Conservation (phyloP, 495 filamentous ascomycete genomes). For the Xylaria grammica region DNA sequence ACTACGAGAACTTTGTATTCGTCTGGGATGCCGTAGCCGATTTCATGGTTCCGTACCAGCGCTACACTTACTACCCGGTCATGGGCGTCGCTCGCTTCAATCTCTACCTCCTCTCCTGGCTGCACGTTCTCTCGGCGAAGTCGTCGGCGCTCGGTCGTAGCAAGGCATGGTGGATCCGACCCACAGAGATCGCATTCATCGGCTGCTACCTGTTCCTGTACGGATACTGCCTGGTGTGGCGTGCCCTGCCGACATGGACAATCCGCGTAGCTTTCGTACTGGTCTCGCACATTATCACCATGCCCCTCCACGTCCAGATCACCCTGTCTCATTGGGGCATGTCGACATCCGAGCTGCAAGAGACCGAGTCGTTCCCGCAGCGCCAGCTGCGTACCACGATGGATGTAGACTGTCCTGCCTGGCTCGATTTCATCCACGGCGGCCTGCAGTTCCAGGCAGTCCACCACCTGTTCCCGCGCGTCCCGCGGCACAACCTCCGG, state of each 20-base stretch:
- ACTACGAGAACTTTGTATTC: slow-evolving; percentile 53
- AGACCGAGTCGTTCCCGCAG: slow-evolving; percentile 54
- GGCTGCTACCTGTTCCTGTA: slow-evolving; percentile 52
- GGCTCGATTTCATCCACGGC: slow-evolving; percentile 56
- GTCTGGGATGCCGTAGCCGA: slow-evolving; percentile 49
- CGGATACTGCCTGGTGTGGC: slow-evolving; percentile 52
- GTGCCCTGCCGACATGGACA: slow-evolving; percentile 48
- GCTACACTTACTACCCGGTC: slow-evolving; percentile 58
- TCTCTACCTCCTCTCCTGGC: slow-evolving; percentile 54
- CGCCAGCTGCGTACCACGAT: slow-evolving; percentile 56
- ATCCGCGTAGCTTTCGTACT: slow-evolving; percentile 52
- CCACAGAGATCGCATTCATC: slow-evolving; percentile 49
- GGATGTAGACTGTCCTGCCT: slow-evolving; percentile 55
- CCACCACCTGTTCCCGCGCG: slow-evolving; percentile 54
- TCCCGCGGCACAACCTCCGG: slow-evolving; percentile 54
- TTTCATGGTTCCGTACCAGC: slow-evolving; percentile 47
- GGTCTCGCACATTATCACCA: slow-evolving; percentile 52
- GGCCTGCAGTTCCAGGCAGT: slow-evolving; percentile 57
- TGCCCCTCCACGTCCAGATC: slow-evolving; percentile 58
- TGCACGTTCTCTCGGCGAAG: slow-evolving; percentile 43
- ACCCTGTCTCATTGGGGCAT: slow-evolving; percentile 59
- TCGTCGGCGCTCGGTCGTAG: slow-evolving; percentile 41
- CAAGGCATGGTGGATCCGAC: slow-evolving; percentile 53
- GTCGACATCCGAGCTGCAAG: slow-evolving; percentile 53
- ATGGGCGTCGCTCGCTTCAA: slow-evolving; percentile 59